Evolutionary conservation across 305 asterid species (phyloP), one percentile per base, ranked within the genome.

Genomic region (Fraxinus baroniana): DNA sequence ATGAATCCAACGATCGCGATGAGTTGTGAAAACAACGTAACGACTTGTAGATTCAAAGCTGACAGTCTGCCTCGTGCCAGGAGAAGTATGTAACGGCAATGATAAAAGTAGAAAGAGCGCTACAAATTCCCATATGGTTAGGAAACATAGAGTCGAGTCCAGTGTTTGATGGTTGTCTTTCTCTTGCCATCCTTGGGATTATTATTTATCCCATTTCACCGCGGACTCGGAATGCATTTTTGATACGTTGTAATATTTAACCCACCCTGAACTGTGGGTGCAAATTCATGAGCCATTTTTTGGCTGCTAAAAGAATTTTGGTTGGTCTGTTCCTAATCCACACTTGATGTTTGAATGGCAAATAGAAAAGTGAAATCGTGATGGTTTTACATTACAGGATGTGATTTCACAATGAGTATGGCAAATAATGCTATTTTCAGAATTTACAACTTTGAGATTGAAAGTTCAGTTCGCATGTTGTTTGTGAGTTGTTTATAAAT

Each of bases 1-100:
- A 89, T 77, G 86, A 88, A 64, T 83, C 91, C 18, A 28, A 80
- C 4, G 80, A 76, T 36, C 98, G 90, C 15, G 98, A 95, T 82
- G 98, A 95, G 89, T 83, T 95, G 89, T 95, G 84, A 94, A 79
- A 70, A 78, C 80, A 24, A 77, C 83, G 85, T 77, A 80, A 70
- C 33, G 80, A 85, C 82, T 20, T 79, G 77, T 66, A 35, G 81
- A 77, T 24, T 77, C 76, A 10, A 49, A 79, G 77, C 77, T 80
- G 62, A 81, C 78, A 18, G 78, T 79, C 85, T 60, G 74, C 79
- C 70, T 75, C 68, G 35, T 80, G 77, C 83, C 0, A 78, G 46
- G 33, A 81, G 55, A 82, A 86, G 75, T 77, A 76, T 66, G 80
- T 74, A 78, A 33, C 32, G 78, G 82, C 62, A 68, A 68, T 81